Evolutionary conservation across 2,329 filamentous ascomycete genomes (phyloP).

Genomic region (Chlorencoelia australis): DNA sequence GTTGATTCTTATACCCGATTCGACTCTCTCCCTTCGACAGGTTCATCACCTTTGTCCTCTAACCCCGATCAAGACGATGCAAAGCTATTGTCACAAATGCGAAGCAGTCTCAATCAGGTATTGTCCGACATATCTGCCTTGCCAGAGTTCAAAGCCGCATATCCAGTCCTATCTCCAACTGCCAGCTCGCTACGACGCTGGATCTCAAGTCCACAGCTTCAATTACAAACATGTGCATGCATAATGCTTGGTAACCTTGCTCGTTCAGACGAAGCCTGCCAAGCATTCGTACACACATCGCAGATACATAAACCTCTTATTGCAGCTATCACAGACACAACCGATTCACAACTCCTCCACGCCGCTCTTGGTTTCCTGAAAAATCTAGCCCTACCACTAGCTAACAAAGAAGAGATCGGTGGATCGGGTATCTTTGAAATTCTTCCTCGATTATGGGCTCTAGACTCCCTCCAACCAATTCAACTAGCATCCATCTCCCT

Average conservation of each 20-base stretch:
- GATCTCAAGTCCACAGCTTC: conserved; percentile 32
- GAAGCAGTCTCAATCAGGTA: conserved; percentile 39
- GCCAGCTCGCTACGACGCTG: conserved; percentile 37
- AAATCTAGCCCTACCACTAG: conserved; percentile 49
- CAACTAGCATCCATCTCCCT: conserved; percentile 52
- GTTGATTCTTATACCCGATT: conserved; percentile 38
- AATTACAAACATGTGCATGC: conserved; percentile 47
- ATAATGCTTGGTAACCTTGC: conserved; percentile 52
- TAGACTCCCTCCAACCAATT: conserved; percentile 44
- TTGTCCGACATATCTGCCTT: conserved; percentile 42
- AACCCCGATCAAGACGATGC: conserved; percentile 32
- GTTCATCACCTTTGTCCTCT: conserved; percentile 1
- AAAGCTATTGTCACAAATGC: conserved; percentile 40
- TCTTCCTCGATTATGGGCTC: conserved; percentile 44
- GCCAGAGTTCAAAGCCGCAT: conserved; percentile 34
- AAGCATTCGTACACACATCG: conserved; percentile 37
- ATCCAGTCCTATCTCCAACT: conserved; percentile 35
- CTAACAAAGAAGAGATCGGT: conserved; percentile 44
- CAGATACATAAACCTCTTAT: conserved; percentile 37
- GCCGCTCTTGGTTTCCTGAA: conserved; percentile 50
- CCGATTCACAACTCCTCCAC: conserved; percentile 44
- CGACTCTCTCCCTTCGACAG: conserved; percentile 22
- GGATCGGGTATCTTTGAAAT: conserved; percentile 36
- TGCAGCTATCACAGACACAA: conserved; percentile 33
- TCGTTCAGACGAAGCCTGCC: conserved; percentile 45